Percentiles rank a stretch among this genome's conserved stretches.
These are phyloP conservation scores for Zelonia costaricensis DNA, from an alignment of 208 protist genomes.

Conservation along the genomic window DNA sequence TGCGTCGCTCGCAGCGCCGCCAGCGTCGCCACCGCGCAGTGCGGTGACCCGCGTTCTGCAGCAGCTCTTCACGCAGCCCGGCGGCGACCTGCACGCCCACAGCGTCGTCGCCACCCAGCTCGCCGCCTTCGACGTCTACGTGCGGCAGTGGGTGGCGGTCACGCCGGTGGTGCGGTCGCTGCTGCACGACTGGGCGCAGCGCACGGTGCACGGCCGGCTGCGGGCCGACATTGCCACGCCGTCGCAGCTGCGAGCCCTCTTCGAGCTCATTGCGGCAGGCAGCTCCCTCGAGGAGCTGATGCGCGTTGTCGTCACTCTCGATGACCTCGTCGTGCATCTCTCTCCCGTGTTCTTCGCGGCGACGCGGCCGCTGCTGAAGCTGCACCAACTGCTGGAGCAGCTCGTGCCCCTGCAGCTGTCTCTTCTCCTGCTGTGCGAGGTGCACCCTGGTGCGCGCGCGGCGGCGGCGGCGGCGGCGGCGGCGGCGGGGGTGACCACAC, in stretches of 20 bases:
- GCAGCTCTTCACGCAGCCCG: slow-evolving; percentile 16
- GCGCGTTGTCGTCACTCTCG: slow-evolving; percentile 20
- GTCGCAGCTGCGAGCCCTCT: not conserved
- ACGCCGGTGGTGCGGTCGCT: slow-evolving; percentile 14
- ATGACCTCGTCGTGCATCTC: slow-evolving; percentile 33
- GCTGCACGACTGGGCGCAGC: slow-evolving; percentile 15
- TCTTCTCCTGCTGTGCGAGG: slow-evolving; percentile 9
- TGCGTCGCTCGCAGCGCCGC: not conserved
- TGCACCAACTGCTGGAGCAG: slow-evolving; percentile 27
- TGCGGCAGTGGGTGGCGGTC: slow-evolving; percentile 2
- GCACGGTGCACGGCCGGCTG: slow-evolving; percentile 12
- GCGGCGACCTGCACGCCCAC: slow-evolving; percentile 8
- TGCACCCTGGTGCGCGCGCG: slow-evolving; percentile 4
- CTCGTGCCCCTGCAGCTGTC: slow-evolving; percentile 25
- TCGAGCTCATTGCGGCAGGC: slow-evolving; percentile 1
- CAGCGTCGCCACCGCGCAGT: no score
- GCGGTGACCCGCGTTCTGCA: slow-evolving; percentile 14
- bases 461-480: not conserved
- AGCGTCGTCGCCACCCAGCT: slow-evolving; percentile 18
- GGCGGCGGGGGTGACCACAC: not conserved
- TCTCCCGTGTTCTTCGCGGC: slow-evolving; percentile 25
- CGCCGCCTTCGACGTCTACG: slow-evolving; percentile 19
- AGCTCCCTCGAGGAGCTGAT: slow-evolving; percentile 10
- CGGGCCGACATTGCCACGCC: slow-evolving; percentile 4
- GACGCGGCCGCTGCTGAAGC: slow-evolving; percentile 8